Conservation (phyloP, 306 rosid species). For the Cicer judaicum region DNA sequence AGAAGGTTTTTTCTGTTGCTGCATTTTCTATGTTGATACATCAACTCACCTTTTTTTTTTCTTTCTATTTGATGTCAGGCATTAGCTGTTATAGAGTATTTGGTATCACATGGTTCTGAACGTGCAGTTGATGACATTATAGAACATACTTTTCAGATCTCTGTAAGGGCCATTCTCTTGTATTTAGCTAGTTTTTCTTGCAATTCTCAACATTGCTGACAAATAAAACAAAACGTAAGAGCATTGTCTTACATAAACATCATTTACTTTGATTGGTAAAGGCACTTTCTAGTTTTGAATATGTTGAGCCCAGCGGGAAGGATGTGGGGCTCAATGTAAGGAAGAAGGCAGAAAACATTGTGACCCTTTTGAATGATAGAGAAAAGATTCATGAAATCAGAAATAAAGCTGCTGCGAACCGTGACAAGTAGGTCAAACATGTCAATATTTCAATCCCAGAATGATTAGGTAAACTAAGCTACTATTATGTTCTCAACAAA, state of each 20-base stretch:
- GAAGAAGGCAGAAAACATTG: slow-evolving; percentile 86
- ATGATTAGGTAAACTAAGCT: slow-evolving; percentile 38
- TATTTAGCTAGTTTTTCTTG: slow-evolving; percentile 28
- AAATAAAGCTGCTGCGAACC: slow-evolving; percentile 93
- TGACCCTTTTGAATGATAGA: slow-evolving; percentile 78
- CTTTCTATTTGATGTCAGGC: slow-evolving; percentile 66
- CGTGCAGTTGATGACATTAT: slow-evolving; percentile 98
- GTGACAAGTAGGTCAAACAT: slow-evolving; percentile 76
- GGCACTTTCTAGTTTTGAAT: slow-evolving; percentile 95
- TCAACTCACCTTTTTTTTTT: slow-evolving; percentile 28
- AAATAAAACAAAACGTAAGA: slow-evolving; percentile 11
- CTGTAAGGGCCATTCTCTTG: slow-evolving; percentile 59
- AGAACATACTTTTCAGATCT: slow-evolving; percentile 96
- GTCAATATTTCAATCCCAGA: slow-evolving; percentile 19
- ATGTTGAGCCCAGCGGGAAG: slow-evolving; percentile 98
- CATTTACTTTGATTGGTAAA: slow-evolving; percentile 51
- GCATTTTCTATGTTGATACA: slow-evolving; percentile 32
- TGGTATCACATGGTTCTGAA: slow-evolving; percentile 92
- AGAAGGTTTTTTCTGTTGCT: slow-evolving; percentile 1
- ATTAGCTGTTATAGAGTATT: slow-evolving; percentile 93
- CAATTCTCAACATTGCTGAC: slow-evolving; percentile 41
- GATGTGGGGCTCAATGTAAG: slow-evolving; percentile 95
- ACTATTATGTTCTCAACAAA: slow-evolving; percentile 38
- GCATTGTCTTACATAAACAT: slow-evolving; percentile 34
- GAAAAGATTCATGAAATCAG: slow-evolving; percentile 91